Evolutionary conservation across 345 rosid genomes (phyloP).

Genomic region (Brassica rapa): DNA sequence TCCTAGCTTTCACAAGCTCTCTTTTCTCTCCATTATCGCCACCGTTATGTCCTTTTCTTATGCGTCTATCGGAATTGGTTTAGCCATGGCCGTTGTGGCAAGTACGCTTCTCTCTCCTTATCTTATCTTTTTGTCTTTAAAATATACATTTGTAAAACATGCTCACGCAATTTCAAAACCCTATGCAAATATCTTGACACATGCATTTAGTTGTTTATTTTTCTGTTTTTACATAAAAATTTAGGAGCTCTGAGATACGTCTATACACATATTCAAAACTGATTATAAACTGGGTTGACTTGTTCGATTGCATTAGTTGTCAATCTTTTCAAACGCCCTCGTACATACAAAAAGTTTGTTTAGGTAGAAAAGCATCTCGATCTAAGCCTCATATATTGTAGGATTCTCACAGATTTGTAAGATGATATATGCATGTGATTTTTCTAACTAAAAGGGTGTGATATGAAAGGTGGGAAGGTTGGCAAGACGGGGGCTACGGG

Average conservation of each 20-base stretch:
- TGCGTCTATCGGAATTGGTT: slow-evolving; percentile 72
- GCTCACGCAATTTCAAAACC: background rate
- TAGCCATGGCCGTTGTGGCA: slow-evolving; percentile 59
- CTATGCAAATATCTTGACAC: background rate
- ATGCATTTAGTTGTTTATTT: background rate
- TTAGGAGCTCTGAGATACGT: background rate
- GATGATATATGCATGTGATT: background rate
- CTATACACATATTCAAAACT: background rate
- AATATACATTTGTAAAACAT: background rate
- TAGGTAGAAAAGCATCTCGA: background rate
- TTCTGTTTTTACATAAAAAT: background rate
- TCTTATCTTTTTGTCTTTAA: background rate
- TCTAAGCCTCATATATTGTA: background rate
- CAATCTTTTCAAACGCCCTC: background rate
- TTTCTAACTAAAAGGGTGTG: slow-evolving; percentile 1
- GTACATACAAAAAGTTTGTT: background rate
- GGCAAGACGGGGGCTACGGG: slow-evolving; percentile 63
- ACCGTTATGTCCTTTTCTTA: slow-evolving; percentile 92
- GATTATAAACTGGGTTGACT: background rate
- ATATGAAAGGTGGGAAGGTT: slow-evolving; percentile 42
- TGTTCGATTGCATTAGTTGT: background rate
- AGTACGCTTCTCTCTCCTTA: slow-evolving; percentile 23
- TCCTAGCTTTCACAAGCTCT: slow-evolving; percentile 77
- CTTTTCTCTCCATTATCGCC: slow-evolving; percentile 80
- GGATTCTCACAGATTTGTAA: background rate